Evolutionary conservation across 192 early-diverging fungal genomes (phyloP).

Genomic region (Dissophora globulifera): DNA sequence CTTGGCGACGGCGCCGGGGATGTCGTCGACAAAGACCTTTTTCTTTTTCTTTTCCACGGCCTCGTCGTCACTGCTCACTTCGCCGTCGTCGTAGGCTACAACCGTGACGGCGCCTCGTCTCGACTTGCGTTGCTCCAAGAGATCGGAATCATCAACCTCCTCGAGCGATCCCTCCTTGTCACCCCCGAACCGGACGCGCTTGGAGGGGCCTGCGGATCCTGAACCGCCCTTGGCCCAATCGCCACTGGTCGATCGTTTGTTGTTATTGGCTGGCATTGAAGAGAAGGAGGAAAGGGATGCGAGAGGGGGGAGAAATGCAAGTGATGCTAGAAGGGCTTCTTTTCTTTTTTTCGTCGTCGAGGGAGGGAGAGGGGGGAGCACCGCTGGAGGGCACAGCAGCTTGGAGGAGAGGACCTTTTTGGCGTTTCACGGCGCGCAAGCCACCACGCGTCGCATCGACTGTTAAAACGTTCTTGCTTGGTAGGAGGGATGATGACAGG

Average conservation of each 20-base stretch:
- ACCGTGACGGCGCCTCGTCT: conserved; percentile 61
- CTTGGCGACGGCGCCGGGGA: conserved; percentile 26
- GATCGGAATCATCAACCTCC: conserved; percentile 60
- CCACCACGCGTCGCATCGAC: no score
- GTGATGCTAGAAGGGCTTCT: no score
- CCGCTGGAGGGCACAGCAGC: no score
- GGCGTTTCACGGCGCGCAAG: no score
- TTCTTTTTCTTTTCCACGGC: conserved; percentile 37
- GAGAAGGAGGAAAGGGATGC: no score
- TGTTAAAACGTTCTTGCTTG: no score
- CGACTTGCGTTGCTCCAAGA: conserved; percentile 58
- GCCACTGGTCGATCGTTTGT: conserved; percentile 30
- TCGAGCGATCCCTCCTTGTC: conserved; percentile 3
- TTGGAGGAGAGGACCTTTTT: no score
- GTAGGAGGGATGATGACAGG: no score
- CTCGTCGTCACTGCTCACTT: conserved; percentile 51
- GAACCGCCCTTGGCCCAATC: conserved; percentile 13
- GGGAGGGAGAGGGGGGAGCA: no score
- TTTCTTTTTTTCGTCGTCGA: no score
- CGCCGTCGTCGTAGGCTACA: conserved; percentile 57
- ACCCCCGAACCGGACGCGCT: conserved; percentile 46
- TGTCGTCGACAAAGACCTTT: conserved; percentile 27
- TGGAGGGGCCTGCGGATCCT: not conserved
- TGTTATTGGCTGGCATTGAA: conserved; percentile 16
- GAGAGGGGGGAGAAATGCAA: no score